Evolutionary conservation across 1,139 yeast species (phyloP).

Genomic region (Wickerhamomyces sp.): DNA sequence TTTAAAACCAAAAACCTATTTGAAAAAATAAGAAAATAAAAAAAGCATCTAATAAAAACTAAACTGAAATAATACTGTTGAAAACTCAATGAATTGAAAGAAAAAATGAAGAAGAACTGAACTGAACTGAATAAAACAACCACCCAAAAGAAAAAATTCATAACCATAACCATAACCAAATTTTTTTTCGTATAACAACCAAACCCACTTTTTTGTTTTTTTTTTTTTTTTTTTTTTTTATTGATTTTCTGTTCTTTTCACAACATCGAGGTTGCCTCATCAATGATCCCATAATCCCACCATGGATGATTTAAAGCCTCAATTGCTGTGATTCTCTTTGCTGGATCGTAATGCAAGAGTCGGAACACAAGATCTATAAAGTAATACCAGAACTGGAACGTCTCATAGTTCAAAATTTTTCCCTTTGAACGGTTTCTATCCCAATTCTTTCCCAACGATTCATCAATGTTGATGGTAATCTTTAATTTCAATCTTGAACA

Average conservation of each 20-base stretch:
- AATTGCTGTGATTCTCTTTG: constrained; percentile 55
- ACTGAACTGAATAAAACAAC: too few species aligned
- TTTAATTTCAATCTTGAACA: constrained; percentile 32
- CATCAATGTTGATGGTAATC: constrained; percentile 28
- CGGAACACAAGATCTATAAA: constrained; percentile 61
- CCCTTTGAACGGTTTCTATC: constrained; percentile 29
- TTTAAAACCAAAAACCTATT: too few species aligned
- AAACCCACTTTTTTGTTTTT: too few species aligned
- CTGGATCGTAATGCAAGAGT: constrained; percentile 60
- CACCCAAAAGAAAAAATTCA: too few species aligned
- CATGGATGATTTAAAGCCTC: constrained; percentile 74
- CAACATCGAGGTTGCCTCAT: constrained; percentile 51
- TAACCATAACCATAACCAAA: too few species aligned
- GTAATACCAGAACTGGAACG: constrained; percentile 72
- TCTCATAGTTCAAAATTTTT: constrained; percentile 32
- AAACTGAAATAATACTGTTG: too few species aligned
- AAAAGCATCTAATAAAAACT: too few species aligned
- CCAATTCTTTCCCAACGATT: constrained; percentile 37
- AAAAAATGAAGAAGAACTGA: too few species aligned
- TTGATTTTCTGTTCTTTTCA: background rate
- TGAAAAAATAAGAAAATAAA: too few species aligned
- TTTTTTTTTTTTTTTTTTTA: too few species aligned
- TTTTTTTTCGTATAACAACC: too few species aligned
- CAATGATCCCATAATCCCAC: constrained; percentile 72
- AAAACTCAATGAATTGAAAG: too few species aligned